These are phyloP conservation scores for Apophysomyces sp. DNA, from an alignment of 371 early-diverging fungal genomes.

Conservation along the genomic window DNA sequence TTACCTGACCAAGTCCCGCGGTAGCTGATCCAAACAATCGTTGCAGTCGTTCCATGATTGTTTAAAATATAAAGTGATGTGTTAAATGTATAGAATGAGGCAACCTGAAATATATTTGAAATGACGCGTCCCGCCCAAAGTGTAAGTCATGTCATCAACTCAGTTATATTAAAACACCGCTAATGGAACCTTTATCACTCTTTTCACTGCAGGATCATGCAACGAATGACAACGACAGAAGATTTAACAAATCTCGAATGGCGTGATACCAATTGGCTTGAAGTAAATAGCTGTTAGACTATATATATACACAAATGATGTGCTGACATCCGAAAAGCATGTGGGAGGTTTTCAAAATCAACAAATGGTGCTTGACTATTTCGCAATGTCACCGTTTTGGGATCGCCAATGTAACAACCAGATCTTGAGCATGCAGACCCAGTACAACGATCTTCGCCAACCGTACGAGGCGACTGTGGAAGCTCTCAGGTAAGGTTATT, in stretches of 20 bases:
- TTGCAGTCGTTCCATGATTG: constrained; percentile 69
- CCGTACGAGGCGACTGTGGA: constrained; percentile 51
- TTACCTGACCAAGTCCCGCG: constrained; percentile 48
- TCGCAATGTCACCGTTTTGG: constrained; percentile 95
- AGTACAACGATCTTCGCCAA: constrained; percentile 83
- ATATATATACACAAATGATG: background rate
- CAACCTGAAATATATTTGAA: too few species aligned
- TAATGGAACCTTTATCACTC: too few species aligned
- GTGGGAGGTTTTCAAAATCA: constrained; percentile 71
- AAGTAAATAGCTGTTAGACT: constrained; percentile 19
- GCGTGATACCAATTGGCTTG: constrained; percentile 51
- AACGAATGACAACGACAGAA: constrained; percentile 30
- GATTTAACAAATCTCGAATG: constrained; percentile 50
- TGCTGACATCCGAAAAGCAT: constrained; percentile 28
- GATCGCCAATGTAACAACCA: constrained; percentile 96
- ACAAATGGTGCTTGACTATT: constrained; percentile 93
- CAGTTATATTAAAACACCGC: too few species aligned
- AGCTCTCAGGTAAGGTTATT: constrained; percentile 53
- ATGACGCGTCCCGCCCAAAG: too few species aligned
- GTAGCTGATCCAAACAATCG: constrained; percentile 67
- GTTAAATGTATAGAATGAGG: background rate
- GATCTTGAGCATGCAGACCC: constrained; percentile 95
- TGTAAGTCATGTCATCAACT: too few species aligned
- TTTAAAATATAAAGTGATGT: constrained; percentile 1
- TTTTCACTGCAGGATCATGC: background rate